These are phyloP conservation scores for Helichrysum umbraculigerum DNA, from an alignment of 129 eudicot genomes.

Conservation along the genomic window DNA sequence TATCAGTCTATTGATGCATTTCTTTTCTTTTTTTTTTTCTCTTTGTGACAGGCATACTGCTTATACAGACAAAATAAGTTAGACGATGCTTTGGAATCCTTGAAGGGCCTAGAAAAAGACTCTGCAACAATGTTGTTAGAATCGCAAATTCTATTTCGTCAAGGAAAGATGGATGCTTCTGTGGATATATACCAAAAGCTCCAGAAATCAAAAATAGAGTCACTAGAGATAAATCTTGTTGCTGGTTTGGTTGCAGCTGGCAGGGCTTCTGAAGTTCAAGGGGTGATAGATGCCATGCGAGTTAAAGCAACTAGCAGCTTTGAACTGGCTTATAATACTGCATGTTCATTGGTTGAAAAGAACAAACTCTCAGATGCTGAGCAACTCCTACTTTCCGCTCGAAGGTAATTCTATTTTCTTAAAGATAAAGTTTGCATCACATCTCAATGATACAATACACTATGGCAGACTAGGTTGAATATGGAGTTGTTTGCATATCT, in stretches of 20 bases:
- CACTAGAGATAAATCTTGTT: slow-evolving; percentile 74
- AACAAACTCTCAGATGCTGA: slow-evolving; percentile 80
- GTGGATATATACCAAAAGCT: slow-evolving; percentile 74
- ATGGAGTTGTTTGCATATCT: not conserved
- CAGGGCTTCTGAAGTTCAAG: slow-evolving; percentile 85
- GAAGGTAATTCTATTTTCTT: slow-evolving; percentile 52
- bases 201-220: slow-evolving; percentile 68
- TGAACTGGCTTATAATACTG: slow-evolving; percentile 87
- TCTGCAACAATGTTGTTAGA: slow-evolving; percentile 64
- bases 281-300: slow-evolving; percentile 56
- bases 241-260: slow-evolving; percentile 95
- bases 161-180: slow-evolving; percentile 81
- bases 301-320: slow-evolving; percentile 85
- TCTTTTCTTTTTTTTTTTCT: not conserved
- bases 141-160: slow-evolving; percentile 78
- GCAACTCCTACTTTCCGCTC: slow-evolving; percentile 76
- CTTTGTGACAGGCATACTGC: slow-evolving; percentile 77
- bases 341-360: slow-evolving; percentile 78
- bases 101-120: slow-evolving; percentile 63
- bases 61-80: slow-evolving; percentile 80
- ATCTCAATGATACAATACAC: slow-evolving; percentile 4
- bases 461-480: slow-evolving; percentile 9
- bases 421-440: slow-evolving; percentile 12
- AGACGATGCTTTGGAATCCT: slow-evolving; percentile 66
- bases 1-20: slow-evolving; percentile 12